A percentile compares a stretch with the other conserved stretches of the same genome.
Evolutionary conservation across 2,329 filamentous ascomycete species (phyloP).

Genomic region (Didymella keratinophila): DNA sequence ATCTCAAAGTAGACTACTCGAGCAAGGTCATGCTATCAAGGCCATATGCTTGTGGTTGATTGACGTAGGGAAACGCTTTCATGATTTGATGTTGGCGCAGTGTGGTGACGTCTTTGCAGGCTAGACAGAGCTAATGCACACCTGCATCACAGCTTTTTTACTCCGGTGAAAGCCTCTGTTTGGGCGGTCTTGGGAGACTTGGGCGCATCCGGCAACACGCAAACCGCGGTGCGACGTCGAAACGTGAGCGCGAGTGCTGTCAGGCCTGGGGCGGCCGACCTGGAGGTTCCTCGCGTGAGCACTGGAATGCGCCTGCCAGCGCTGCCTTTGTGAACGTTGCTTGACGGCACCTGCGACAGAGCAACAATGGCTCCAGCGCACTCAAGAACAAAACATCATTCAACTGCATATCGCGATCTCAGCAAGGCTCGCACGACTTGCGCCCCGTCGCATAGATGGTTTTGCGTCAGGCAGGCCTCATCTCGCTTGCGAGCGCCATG

Average conservation of each 20-base stretch:
- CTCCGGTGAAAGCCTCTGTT: slow-evolving; percentile 14
- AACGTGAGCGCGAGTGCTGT: slow-evolving; percentile 19
- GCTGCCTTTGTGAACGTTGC: neutral
- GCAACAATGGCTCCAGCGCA: neutral
- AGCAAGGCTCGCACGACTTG: slow-evolving; percentile 12
- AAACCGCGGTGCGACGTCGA: slow-evolving; percentile 18
- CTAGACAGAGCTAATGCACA: slow-evolving; percentile 27
- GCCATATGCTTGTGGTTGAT: slow-evolving; percentile 12
- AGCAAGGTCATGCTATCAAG: neutral
- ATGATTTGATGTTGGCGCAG: slow-evolving; percentile 20
- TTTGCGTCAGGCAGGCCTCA: slow-evolving; percentile 20
- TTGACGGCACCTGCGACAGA: neutral
- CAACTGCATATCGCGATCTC: slow-evolving; percentile 1
- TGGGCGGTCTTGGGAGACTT: slow-evolving; percentile 14
- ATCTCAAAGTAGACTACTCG: neutral
- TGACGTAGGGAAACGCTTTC: slow-evolving; percentile 20
- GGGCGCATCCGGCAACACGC: slow-evolving; percentile 13
- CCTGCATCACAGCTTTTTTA: slow-evolving; percentile 22
- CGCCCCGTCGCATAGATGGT: slow-evolving; percentile 15
- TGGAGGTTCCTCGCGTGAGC: slow-evolving; percentile 12
- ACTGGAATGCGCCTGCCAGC: slow-evolving; percentile 10
- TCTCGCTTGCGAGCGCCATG: slow-evolving; percentile 11
- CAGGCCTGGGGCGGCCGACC: neutral
- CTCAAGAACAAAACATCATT: neutral
- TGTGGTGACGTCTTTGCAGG: slow-evolving; percentile 34